Conservation (phyloP, 2,329 filamentous ascomycete species). For the Phaeosphaeriaceae sp. region DNA sequence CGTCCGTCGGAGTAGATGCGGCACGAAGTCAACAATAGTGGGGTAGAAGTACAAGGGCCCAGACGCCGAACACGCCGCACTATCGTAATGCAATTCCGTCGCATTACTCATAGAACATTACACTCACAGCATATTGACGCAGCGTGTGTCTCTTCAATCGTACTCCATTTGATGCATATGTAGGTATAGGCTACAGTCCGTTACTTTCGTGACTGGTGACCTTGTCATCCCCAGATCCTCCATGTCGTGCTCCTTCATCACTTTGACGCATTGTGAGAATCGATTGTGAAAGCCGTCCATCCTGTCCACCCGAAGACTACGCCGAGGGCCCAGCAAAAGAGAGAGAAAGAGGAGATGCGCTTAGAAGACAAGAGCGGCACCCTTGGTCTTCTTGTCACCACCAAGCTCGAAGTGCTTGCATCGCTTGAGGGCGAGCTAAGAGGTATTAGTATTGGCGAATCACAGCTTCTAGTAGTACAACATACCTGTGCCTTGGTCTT, state of each 20-base stretch:
- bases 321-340: slow-evolving; percentile 50
- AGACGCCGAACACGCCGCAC: background rate
- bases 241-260: slow-evolving; percentile 36
- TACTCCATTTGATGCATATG: slow-evolving; percentile 51
- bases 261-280: slow-evolving; percentile 41
- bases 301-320: slow-evolving; percentile 47
- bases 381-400: slow-evolving; percentile 99
- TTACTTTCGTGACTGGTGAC: slow-evolving; percentile 44
- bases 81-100: background rate
- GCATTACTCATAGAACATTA: background rate
- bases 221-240: slow-evolving; percentile 41
- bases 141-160: slow-evolving; percentile 41
- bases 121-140: background rate
- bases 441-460: slow-evolving; percentile 50
- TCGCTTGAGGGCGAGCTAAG: slow-evolving; percentile 96
- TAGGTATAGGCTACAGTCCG: slow-evolving; percentile 50
- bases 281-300: slow-evolving; percentile 44
- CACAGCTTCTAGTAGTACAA: too few species aligned
- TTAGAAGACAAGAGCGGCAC: slow-evolving; percentile 99
- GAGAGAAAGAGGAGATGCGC: slow-evolving; percentile 58
- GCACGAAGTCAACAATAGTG: slow-evolving; percentile 18
- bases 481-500: slow-evolving; percentile 61
- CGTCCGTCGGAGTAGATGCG: background rate
- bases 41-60: slow-evolving; percentile 17
- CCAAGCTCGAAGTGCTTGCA: slow-evolving; percentile 99